Evolutionary conservation across 768 basidiomycete species (phyloP).

Genomic region (Lentinula aciculospora): DNA sequence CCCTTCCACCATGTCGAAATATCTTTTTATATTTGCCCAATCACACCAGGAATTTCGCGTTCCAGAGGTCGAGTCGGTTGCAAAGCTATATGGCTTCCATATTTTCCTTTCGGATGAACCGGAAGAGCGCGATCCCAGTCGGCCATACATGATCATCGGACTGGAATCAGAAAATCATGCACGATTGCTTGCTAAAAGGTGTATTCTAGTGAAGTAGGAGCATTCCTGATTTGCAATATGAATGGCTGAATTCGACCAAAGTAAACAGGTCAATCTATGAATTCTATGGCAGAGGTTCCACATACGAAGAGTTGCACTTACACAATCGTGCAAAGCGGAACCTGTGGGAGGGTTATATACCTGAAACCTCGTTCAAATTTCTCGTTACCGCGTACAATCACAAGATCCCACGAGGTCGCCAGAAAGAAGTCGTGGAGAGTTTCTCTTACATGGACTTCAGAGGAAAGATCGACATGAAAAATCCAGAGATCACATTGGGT

Average conservation of each 20-base stretch:
- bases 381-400: slow-evolving; percentile 70
- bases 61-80: slow-evolving; percentile 75
- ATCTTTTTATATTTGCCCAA: slow-evolving; percentile 76
- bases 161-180: slow-evolving; percentile 73
- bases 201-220: slow-evolving; percentile 78
- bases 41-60: slow-evolving; percentile 77
- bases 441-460: slow-evolving; percentile 83
- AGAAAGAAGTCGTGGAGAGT: slow-evolving; percentile 63
- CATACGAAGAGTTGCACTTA: slow-evolving; percentile 67
- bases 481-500: slow-evolving; percentile 65
- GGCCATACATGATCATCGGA: slow-evolving; percentile 72
- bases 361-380: slow-evolving; percentile 78
- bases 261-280: slow-evolving; percentile 64
- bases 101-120: slow-evolving; percentile 40
- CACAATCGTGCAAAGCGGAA: slow-evolving; percentile 34
- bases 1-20: slow-evolving; percentile 32
- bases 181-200: slow-evolving; percentile 62
- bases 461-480: slow-evolving; percentile 78
- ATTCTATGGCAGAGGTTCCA: slow-evolving; percentile 65
- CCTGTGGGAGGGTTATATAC: slow-evolving; percentile 56
- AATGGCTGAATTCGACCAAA: slow-evolving; percentile 2
- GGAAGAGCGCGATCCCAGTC: slow-evolving; percentile 43
- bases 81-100: slow-evolving; percentile 66
- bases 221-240: slow-evolving; percentile 5
- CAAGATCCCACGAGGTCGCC: slow-evolving; percentile 61